Base-by-base conservation (phyloP, 805 yeast genomes). In the Metschnikowia lachancei region DNA sequence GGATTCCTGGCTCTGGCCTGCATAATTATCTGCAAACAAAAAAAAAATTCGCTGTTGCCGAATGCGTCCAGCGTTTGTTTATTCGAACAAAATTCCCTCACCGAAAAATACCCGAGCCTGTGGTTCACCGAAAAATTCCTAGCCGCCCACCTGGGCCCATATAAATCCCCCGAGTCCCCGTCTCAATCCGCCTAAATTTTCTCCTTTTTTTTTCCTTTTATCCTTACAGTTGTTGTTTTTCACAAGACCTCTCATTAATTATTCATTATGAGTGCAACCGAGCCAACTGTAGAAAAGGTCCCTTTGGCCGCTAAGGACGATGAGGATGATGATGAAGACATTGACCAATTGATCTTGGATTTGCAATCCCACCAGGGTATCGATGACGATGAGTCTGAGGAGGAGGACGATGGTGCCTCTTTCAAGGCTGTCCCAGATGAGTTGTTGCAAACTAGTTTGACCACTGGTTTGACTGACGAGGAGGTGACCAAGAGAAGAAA, bases 401-500 rank as follows among this genome's bases (percentile, higher is more conserved):
- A 64, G n/a, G 71, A 60, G 38, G 65, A 47, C 30, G 68, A 62
- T 34, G 58, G 57, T 22, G 62, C 63, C 46, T 60, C 75, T 22
- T 70, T 70, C 68, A 81, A 84, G 70, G 85, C 86, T 51, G 89
- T 88, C 44, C 95, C 96, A 46, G 96, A 89, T 61, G 94, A 85
- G 64, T 71, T 86, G 57, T 77, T 88, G 62, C 84, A 85, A 70
- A 88, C 96, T 52, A 87, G 85, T 75, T 90, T 91, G 44, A 65
- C 81, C 43, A 65, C 66, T 59, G 96, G 96, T 81, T 79, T 88
- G 63, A 67, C 84, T 52, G 71, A 81, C 51, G 95, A 85, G 38
- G 95, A 88, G 69, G 95, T 87, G 50, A 46, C 69, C 64, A 82
- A 76, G 69, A 83, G 96, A 79, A 81, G 95, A 76, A 87, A 87